Conservation (phyloP, 2,329 filamentous ascomycete species). For the Stagonosporopsis vannaccii region DNA sequence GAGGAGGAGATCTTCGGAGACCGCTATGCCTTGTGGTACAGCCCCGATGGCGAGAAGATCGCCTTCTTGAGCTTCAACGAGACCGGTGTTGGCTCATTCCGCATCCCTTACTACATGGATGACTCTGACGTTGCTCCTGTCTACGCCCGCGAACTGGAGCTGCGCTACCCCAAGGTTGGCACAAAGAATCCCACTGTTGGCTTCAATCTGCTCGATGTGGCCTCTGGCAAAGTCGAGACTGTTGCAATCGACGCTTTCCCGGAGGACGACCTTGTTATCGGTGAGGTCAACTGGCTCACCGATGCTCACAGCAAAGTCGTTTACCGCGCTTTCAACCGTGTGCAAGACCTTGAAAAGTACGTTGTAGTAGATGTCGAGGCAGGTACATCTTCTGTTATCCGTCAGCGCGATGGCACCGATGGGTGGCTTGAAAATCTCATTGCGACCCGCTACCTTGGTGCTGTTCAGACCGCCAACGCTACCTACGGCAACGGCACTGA, state of each 20-base stretch:
- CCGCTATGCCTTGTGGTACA: conserved; percentile 64
- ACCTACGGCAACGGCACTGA: conserved; percentile 48
- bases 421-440: conserved; percentile 70
- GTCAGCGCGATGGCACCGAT: conserved; percentile 64
- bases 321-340: conserved; percentile 72
- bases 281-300: conserved; percentile 73
- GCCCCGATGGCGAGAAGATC: conserved; percentile 62
- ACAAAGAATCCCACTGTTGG: conserved; percentile 70
- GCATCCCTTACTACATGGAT: conserved; percentile 72
- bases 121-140: conserved; percentile 63
- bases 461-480: conserved; percentile 41
- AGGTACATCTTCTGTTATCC: conserved; percentile 56
- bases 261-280: conserved; percentile 68
- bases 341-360: conserved; percentile 70
- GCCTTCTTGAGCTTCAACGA: conserved; percentile 67
- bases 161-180: conserved; percentile 74
- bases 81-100: conserved; percentile 71
- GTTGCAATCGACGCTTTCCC: conserved; percentile 66
- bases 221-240: conserved; percentile 53
- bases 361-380: conserved; percentile 65
- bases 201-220: conserved; percentile 65
- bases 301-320: conserved; percentile 66
- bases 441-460: conserved; percentile 64
- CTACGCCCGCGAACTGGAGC: conserved; percentile 68
- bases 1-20: conserved; percentile 65